Evolutionary conservation across 768 basidiomycete species (phyloP), one percentile per base, ranked within the genome.

Genomic region (Roridomyces roridus): DNA sequence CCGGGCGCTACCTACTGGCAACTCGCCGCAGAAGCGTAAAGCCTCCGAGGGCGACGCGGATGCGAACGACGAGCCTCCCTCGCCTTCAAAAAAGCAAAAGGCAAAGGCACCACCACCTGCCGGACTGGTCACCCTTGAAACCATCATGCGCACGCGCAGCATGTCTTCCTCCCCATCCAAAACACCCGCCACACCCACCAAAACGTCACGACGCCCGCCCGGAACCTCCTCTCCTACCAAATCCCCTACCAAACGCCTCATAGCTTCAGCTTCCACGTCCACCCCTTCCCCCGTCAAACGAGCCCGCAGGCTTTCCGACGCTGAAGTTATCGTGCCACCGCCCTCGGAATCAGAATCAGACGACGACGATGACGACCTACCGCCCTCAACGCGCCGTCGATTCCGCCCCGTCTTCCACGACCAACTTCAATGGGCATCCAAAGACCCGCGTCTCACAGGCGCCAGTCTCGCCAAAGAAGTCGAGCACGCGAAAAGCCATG

Each of bases 401-500:
- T 83, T 81, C 61, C 72, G 79, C 10, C 77, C 82, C 8, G 72
- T 83, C 14, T 84, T 82, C 67, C 68, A 76, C 3, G 81, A 82
- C 58, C 75, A 78, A n/a, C 64, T 73, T 46, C 80, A 83, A 42
- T 84, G 83, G 83, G 70, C 66, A 23, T 67, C 68, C 25, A 63
- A 66, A 28, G 83, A 83, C 61, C 79, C 72, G 29, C 70, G 75
- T 24, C 43, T 77, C 15, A 67, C 39, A 15, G 26, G 43, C 40
- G 37, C 47, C 11, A 12, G 18, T 6, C 37, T 21, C 24, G 44
- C 52, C 9, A 6, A 14, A 6, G 29, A 31, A 31, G 44, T 20
- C 34, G 46, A 43, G 28, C 36, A 51, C 20, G 21, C n/a, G 12
- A 51, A 55, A 20, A 36, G 40, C n/a, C 28, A 58, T 58, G 56